Evolutionary conservation across 1,284 basidiomycete genomes (phyloP), one percentile per base, ranked within the genome.

Genomic region (Cryptococcus amylolentus): DNA sequence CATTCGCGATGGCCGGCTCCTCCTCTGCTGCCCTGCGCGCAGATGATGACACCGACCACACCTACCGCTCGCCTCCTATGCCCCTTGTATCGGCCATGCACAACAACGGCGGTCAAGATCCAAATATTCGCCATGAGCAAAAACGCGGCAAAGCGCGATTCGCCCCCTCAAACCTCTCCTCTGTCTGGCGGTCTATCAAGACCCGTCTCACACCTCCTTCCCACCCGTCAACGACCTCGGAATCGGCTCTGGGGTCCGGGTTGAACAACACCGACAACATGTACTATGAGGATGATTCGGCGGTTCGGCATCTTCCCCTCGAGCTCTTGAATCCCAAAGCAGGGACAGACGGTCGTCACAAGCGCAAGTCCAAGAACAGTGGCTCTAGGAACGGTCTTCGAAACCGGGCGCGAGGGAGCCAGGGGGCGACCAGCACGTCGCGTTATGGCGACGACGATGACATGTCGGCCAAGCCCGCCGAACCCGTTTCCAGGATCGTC

Each of bases 191-290:
- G 7, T 54, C 39, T 10, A 23, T 72, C 51, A 58, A 60, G 47
- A 44, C 54, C 5, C 65, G 59, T 42, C 54, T 72, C 27, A 63
- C 59, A 8, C 64, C 70, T 9, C 63, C 70, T 38, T 64, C 67
- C 10, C 70, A 72, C 51, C 70, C 68, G 20, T 72, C 70, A 1
- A 72, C 70, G 16, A 72, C 70, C 3, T 72, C 70, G 1, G 61
- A 69, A 55, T 72, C 70, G 1, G 68, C 62, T 23, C 52, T 63
- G 23, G 68, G 61, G n/a, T 56, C 55, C 6, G 54, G 52, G 6
- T 59, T 61, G 20, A 39, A 56, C 18, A 65, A 61, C 45, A 66
- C 63, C 40, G 64, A 65, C 40, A 49, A 35, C 14, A 47, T 52
- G 7, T 63, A 56, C 43, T 70, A 64, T 49, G 56, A 59, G 20